A percentile compares a stretch with the other conserved stretches of the same genome.
Evolutionary conservation across 345 rosid genomes (phyloP).

Genomic region (Eutrema japonicum): DNA sequence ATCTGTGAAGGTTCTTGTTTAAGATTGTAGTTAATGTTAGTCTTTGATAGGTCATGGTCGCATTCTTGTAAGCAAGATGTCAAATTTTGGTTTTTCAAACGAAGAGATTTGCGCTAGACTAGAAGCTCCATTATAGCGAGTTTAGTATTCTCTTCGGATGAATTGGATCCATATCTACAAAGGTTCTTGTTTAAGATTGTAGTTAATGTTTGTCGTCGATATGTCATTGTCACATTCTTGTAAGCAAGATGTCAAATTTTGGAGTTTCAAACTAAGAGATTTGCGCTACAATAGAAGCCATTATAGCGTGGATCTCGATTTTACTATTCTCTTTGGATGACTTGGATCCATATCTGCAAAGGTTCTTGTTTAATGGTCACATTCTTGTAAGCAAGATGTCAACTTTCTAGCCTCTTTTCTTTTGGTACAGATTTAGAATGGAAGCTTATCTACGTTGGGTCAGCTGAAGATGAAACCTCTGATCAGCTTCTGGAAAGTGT

Average conservation of each 20-base stretch:
- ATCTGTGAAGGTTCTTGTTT: too few species aligned
- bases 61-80: not conserved
- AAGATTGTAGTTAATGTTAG: not conserved
- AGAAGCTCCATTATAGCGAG: too few species aligned
- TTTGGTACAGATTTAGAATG: slow-evolving; percentile 78
- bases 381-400: not conserved
- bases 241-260: not conserved
- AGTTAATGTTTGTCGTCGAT: too few species aligned
- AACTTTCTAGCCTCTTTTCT: not conserved
- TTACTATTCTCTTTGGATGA: too few species aligned
- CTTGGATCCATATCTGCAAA: too few species aligned
- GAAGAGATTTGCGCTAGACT: too few species aligned
- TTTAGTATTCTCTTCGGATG: too few species aligned
- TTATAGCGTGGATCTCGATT: too few species aligned
- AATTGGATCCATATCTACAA: too few species aligned
- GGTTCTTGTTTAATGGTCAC: not conserved
- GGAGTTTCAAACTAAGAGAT: too few species aligned
- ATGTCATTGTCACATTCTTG: not conserved
- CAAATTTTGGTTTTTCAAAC: not conserved
- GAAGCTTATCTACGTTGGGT: slow-evolving; percentile 95
- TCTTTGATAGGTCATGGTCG: not conserved
- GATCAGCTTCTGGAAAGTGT: slow-evolving; percentile 89
- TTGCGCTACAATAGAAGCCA: too few species aligned
- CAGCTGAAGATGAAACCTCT: slow-evolving; percentile 93
- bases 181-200: not conserved